phyloP scores from a whole-genome alignment of 1,284 basidiomycete species.

The Puccinia coronata region DNA sequence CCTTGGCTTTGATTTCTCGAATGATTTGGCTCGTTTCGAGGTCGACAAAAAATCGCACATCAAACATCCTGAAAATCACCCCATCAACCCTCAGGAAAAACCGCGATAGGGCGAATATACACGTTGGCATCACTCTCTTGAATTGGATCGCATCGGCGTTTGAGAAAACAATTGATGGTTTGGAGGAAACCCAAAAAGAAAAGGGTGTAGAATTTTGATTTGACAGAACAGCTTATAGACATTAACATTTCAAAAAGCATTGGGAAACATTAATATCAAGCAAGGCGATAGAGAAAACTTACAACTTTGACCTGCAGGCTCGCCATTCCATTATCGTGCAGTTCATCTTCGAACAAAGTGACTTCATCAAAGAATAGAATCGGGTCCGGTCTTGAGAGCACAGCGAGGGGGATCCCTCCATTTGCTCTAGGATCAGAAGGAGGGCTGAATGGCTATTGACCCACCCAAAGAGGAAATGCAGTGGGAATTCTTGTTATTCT shows the following conservation, averaged over 20 bases:
- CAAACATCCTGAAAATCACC: constrained; percentile 86
- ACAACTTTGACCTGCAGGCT: constrained; percentile 79
- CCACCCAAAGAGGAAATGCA: constrained; percentile 18
- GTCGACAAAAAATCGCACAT: constrained; percentile 86
- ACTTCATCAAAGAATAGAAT: constrained; percentile 93
- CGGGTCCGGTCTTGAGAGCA: constrained; percentile 76
- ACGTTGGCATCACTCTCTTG: constrained; percentile 96
- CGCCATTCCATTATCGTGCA: constrained; percentile 90
- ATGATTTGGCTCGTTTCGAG: constrained; percentile 67
- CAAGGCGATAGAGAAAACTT: neutral
- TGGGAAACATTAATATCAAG: neutral
- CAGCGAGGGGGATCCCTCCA: constrained; percentile 70
- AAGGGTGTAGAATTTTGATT: too few relatives aligned
- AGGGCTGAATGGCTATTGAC: constrained; percentile 17
- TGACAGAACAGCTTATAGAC: too few relatives aligned
- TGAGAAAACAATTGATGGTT: neutral
- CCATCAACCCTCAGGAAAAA: constrained; percentile 94
- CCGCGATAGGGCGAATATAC: constrained; percentile 83
- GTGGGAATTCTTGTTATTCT: constrained; percentile 48
- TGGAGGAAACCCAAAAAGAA: too few relatives aligned
- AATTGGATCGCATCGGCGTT: neutral
- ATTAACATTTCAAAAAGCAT: too few relatives aligned
- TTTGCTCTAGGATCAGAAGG: constrained; percentile 50
- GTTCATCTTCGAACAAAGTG: constrained; percentile 85
- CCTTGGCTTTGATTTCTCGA: constrained; percentile 82